phyloP scores from a whole-genome alignment of 2,329 filamentous ascomycete species.

The Neocucurbitaria cava region DNA sequence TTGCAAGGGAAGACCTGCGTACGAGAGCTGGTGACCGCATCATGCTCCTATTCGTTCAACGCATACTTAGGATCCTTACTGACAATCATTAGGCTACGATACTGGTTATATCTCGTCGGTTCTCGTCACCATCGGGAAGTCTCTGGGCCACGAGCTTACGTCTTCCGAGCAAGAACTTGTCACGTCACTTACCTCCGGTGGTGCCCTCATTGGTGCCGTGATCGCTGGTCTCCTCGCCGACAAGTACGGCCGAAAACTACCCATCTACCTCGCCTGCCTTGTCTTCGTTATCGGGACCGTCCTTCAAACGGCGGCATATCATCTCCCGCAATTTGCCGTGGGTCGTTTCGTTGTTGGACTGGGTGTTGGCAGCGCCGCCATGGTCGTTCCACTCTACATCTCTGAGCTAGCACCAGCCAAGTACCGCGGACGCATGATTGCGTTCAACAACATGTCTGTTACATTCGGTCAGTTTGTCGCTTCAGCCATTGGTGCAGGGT shows the following conservation, averaged over 20 bases:
- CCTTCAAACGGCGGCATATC: conserved; percentile 36
- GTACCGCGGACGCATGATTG: conserved; percentile 47
- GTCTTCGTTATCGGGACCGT: conserved; percentile 40
- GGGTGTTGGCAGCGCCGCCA: conserved; percentile 40
- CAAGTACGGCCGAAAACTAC: conserved; percentile 41
- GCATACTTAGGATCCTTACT: not conserved
- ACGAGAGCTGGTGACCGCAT: not conserved
- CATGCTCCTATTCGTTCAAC: not conserved
- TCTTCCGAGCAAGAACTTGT: conserved; percentile 49
- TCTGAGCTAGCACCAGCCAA: conserved; percentile 38
- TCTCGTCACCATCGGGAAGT: conserved; percentile 46
- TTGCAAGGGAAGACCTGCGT: not conserved
- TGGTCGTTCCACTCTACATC: conserved; percentile 42
- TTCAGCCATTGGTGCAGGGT: conserved; percentile 42
- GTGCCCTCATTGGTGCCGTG: conserved; percentile 48
- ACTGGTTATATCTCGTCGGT: conserved; percentile 50
- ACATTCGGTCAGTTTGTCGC: conserved; percentile 43
- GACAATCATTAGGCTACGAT: conserved; percentile 37
- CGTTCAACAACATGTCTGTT: conserved; percentile 46
- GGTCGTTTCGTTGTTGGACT: conserved; percentile 41
- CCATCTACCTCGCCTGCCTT: conserved; percentile 35
- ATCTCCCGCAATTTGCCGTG: conserved; percentile 35
- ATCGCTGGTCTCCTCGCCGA: conserved; percentile 47
- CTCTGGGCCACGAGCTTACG: conserved; percentile 38
- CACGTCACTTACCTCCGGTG: conserved; percentile 48